Evolutionary conservation across 441 rosid species (phyloP), one percentile per base, ranked within the genome.

Genomic region (Arabidopsis hybrid): DNA sequence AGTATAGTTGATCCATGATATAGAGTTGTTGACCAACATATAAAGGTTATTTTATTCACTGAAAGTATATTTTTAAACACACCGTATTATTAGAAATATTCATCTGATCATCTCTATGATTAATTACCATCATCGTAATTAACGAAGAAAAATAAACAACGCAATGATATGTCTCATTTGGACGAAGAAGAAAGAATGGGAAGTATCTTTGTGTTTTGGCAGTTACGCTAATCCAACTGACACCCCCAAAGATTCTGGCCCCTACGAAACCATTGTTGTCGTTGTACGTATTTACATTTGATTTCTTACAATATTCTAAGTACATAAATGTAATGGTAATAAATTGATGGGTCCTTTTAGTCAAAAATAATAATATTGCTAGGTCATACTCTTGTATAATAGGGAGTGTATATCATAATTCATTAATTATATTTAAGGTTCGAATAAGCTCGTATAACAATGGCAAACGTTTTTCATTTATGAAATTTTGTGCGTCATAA

Each of bases 121-220:
- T 17, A 57, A 42, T 42, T 10, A 1, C 16, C 11, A 14, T 46
- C 67, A 31, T 71, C 40, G 52, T 49, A 39, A 51, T 71, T 8
- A 71, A 71, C 68, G 14, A 61, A 61, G 42, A 50, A 60, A 71
- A 51, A 47, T 6, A 71, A 71, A 60, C 13, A 26, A 21, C 50
- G 2, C 31, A 49, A 50, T 46, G 18, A 46, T 14, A 4, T 46
- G 50, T 14, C 7, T 69, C 35, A 46, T 46, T n/a, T 46, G 50
- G 50, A 46, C 18, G 50, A 13, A 52, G 62, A 52, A 72, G 38
- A 17, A 32, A 51, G 53, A 61, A 31, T 26, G 45, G 18, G 21
- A 61, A 61, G 68, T 71, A 71, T 71, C 68, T 71, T 60, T 40
- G 75, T 61, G 61, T 61, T 71, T 71, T 71, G 53, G 68, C 68